A percentile compares a stretch with the other conserved stretches of the same genome.
phyloP scores from a whole-genome alignment of 495 filamentous ascomycete genomes.

The Hypoxylon trugodes region DNA sequence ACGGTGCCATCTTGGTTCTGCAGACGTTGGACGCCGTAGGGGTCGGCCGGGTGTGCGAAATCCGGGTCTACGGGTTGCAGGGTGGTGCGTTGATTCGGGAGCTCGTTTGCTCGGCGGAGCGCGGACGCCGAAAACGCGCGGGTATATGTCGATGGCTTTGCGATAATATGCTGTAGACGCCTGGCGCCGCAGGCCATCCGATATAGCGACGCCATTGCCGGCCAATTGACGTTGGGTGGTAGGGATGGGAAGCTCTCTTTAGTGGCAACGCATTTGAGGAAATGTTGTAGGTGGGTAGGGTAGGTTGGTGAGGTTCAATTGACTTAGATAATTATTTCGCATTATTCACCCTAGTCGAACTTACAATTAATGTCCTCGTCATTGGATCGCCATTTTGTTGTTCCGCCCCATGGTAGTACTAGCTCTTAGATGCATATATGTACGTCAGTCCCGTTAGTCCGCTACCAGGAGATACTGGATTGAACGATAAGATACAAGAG shows the following conservation, averaged over 20 bases:
- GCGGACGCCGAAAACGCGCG: conserved; percentile 75
- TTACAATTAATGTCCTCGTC: conserved; percentile 45
- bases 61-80: conserved; percentile 72
- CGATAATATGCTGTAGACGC: conserved; percentile 60
- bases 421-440: background rate
- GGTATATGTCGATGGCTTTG: conserved; percentile 38
- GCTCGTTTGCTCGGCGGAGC: conserved; percentile 67
- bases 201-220: conserved; percentile 59
- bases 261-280: conserved; percentile 24
- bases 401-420: conserved; percentile 28
- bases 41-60: conserved; percentile 59
- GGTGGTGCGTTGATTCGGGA: conserved; percentile 64
- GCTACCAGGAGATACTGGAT: too few relatives aligned
- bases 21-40: conserved; percentile 59
- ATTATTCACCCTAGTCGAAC: background rate
- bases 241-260: conserved; percentile 17
- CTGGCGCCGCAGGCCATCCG: conserved; percentile 65
- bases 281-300: too few relatives aligned
- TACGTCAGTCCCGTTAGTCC: too few relatives aligned
- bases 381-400: conserved; percentile 43
- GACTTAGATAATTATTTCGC: conserved; percentile 16
- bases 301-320: too few relatives aligned
- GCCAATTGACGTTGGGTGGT: conserved; percentile 35
- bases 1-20: conserved; percentile 50
- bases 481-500: too few relatives aligned